Base-by-base conservation (phyloP, 805 yeast genomes). In the Komagataella populi region DNA sequence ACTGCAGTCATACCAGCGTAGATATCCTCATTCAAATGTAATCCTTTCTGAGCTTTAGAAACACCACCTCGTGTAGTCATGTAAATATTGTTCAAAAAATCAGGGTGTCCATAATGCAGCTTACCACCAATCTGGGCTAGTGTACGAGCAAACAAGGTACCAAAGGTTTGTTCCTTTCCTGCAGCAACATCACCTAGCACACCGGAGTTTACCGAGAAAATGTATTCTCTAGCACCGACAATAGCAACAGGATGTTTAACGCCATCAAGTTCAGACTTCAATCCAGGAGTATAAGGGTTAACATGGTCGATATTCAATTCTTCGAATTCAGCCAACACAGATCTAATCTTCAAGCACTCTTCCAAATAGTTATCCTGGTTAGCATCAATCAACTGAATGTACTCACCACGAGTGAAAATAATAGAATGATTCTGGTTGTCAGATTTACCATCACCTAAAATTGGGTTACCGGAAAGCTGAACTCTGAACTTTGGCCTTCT, bases 61-160 rank as follows among this genome's bases (percentile, higher is more conserved):
- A 85, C 81, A 70, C 95, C 95, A 67, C 95, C 91, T 74, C 95
- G 78, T 10, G 95, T 85, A 47, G 81, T 81, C 91, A 85, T 85
- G 62, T 72, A 85, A 50, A 81, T 74, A 48, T 82, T 76, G 60
- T 85, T 84, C 61, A 85, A 68, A 70, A 85, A 85, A 76, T 85
- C 95, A 51, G 95, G 95, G 68, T 85, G 93, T 66, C 95, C 95
- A 70, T 85, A 85, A 72, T 85, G 93, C 62, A 85, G 73, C 61
- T 85, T 85, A 63, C 90, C 93, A 63, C 93, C 93, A 64, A 85
- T 77, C 70, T 83, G 88, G 55, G 91, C 83, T 60, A 85, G 71
- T 22, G 93, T 85, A 73, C 95, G 77, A 10, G 93, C 87, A 61
- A 84, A 85, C 59, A 85, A 70, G 0, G 95, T 85, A 70, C 95